Base-by-base conservation (phyloP, 768 basidiomycete genomes). In the Cystofilobasidium macerans region DNA sequence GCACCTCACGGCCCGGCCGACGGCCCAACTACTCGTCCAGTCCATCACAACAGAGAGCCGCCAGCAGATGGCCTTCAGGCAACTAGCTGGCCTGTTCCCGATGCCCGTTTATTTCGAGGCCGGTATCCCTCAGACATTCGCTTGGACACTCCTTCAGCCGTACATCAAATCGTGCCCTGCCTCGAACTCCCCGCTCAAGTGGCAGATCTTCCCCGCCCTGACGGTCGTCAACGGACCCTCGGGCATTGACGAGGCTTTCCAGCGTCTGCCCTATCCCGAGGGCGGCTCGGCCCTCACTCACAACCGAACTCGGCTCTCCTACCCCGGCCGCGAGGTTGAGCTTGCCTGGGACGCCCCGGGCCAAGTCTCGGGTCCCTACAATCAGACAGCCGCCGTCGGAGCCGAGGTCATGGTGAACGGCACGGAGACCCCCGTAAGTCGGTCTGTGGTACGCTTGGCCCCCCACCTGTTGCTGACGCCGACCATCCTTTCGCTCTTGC, bases 61-160 rank as follows among this genome's bases (percentile, higher is more conserved):
- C 12, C 85, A 86, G 74, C 82, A 86, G 76, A 80, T 84, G 80
- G 78, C 80, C 54, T 84, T 86, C 78, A 73, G 85, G 6, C 84
- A 85, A 74, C 80, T 84, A 56, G 78, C 82, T 60, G 84, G 83
- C 0, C 71, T 81, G n/a, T 82, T 82, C 77, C 83, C 83, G 0
- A 82, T 84, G 81, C 81, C 83, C 6, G 79, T 78, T 43, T 53
- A 76, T 57, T 61, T 66, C 16, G 42, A 61, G 7, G 51, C 81
- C 0, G 81, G 81, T 38, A 81, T 85, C 70, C 82, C 84, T 2
- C 84, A 85, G 71, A 76, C 80, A 11, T 83, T 83, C 82, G 79
- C 80, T 0, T 85, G 84, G 85, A 82, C 84, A 8, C 74, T 84
- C 16, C 76, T 85, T 8, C 77, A 81, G 18, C 82, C 80, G 0